A percentile compares a stretch with the other conserved stretches of the same genome.
Conservation (phyloP, 345 rosid genomes). For the Iberis pinnata region DNA sequence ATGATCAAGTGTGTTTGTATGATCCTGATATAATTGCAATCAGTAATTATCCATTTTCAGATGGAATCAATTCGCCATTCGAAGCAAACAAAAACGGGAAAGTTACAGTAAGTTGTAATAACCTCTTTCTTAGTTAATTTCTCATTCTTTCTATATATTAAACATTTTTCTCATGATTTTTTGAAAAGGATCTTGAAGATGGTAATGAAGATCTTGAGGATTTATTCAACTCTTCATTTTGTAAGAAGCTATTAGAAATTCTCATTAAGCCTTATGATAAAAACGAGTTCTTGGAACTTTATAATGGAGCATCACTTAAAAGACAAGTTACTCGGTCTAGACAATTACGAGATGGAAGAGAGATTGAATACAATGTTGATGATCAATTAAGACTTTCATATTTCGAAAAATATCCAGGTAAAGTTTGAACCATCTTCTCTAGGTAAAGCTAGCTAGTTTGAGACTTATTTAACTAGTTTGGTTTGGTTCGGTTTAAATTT, state of each 20-base stretch:
- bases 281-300: conserved; percentile 34
- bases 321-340: conserved; percentile 22
- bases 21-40: conserved; percentile 45
- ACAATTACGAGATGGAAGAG: conserved; percentile 37
- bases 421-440: too few species aligned
- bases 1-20: conserved; percentile 30
- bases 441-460: too few species aligned
- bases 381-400: conserved; percentile 35
- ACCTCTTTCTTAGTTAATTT: too few species aligned
- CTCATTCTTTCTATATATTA: conserved; percentile 7
- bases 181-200: conserved; percentile 30
- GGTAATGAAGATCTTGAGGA: conserved; percentile 18
- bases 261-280: conserved; percentile 47
- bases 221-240: conserved; percentile 32
- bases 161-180: too few species aligned
- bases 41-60: conserved; percentile 30
- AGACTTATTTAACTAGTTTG: too few species aligned
- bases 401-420: conserved; percentile 46
- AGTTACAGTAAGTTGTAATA: conserved; percentile 29
- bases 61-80: conserved; percentile 33
- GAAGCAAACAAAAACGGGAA: conserved; percentile 29
- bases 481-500: conserved; percentile 12
- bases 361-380: conserved; percentile 5
- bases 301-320: conserved; percentile 11
- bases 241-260: conserved; percentile 38